phyloP scores from a whole-genome alignment of 73 alveolate genomes.

The Symbiodinium pilosum region DNA sequence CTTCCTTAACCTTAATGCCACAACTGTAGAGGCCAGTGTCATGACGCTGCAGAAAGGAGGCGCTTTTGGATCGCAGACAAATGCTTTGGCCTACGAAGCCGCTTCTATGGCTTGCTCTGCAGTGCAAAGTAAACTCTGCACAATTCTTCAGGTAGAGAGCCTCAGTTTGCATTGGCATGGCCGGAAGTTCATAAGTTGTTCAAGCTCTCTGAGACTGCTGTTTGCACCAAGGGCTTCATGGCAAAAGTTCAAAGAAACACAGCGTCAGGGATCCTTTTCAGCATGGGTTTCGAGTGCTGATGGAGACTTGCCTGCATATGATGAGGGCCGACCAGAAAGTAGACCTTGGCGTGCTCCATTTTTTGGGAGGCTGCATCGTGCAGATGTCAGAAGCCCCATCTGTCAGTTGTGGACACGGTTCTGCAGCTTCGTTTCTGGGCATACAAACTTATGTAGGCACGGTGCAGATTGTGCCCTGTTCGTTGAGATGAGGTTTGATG shows the following conservation, averaged over 20 bases:
- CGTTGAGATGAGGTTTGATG: background rate
- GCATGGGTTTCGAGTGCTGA: background rate
- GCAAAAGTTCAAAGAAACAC: background rate
- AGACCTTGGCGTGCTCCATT: background rate
- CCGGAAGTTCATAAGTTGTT: too few relatives aligned
- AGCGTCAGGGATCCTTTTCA: background rate
- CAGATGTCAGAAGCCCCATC: background rate
- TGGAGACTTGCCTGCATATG: background rate
- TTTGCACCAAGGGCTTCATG: background rate
- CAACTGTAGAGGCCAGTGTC: background rate
- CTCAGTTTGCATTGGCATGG: background rate
- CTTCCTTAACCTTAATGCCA: background rate
- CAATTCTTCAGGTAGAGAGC: background rate
- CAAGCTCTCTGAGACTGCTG: background rate
- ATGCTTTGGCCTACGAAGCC: background rate
- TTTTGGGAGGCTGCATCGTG: background rate
- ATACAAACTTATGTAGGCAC: too few relatives aligned
- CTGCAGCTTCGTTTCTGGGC: background rate
- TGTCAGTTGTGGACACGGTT: background rate
- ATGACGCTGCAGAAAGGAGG: conserved; percentile 4
- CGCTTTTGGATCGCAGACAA: background rate
- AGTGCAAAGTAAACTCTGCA: background rate
- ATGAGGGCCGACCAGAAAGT: background rate
- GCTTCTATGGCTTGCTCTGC: background rate
- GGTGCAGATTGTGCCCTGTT: too few relatives aligned